Base-by-base conservation (phyloP, 257 asterid species). In the Solanum commersonii region DNA sequence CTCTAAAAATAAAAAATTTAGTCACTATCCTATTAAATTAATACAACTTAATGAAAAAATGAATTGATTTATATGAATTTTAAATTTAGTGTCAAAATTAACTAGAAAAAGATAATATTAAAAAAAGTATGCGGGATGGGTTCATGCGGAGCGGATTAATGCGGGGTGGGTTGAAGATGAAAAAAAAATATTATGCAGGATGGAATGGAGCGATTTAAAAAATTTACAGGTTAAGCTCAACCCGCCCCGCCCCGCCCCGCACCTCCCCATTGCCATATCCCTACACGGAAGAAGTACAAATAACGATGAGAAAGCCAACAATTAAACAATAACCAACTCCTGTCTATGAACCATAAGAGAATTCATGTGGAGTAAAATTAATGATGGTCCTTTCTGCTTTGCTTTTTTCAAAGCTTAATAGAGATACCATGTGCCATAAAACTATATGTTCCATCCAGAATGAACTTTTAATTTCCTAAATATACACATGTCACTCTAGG, bases 211-310 rank as follows among this genome's bases (percentile, higher is more conserved):
- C 0, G 9, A 37, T 7, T 0, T 37, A 37, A 37, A 37, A 0
- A 0, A 0, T 37, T 7, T 37, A 37, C 2, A 37, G 3, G 0
- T 1, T 37, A 7, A 37, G 10, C 40, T 37, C 40, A 7, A 7
- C 40, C 40, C 40, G 10, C 10, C 10, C 40, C 40, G 10, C 10
- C 40, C 40, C 2, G 37, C 37, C 1, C 37, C 38, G 38, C 38
- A 35, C 8, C 8, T 9, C 9, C 9, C 40, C 40, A 37, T 37
- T 37, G 40, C 40, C 40, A 37, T 37, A 7, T 37, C 40, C 40
- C 40, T 7, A 37, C 40, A 37, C 40, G 40, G 40, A 3, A 16
- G 2, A 16, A 18, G 25, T 1, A 6, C 6, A 37, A 23, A 76
- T 18, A 37, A 38, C 6, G 23, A 23, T 11, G 63, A 40, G 84